Base-by-base conservation (phyloP, 2,329 filamentous ascomycete species). In the Pseudonectria foliicola region DNA sequence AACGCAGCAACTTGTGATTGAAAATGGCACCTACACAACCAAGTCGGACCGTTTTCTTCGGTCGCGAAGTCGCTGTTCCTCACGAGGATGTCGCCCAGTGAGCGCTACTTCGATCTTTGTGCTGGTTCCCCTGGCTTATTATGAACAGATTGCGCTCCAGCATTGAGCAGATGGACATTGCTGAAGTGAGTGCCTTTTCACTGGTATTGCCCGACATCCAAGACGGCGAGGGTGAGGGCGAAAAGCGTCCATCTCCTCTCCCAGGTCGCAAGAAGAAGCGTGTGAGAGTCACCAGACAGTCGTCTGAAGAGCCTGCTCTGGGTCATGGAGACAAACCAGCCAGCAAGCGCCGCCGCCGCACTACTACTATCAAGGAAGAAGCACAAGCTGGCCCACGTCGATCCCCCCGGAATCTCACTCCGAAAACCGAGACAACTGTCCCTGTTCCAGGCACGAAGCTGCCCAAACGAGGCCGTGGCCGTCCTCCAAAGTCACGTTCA, bases 21-120 rank as follows among this genome's bases (percentile, higher is more conserved):
- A 15, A 10, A 8, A 54, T 50, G 49, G n/a, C 51, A n/a, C 7
- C 27, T 26, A 1, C 27, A 16, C 26, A 28, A n/a, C 27, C 27
- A 7, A 10, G 13, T 0, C 13, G 33, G 2, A 48, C 49, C 13
- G 41, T 53, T 4, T 50, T 54, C 35, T 36, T 44, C 16, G 48
- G 45, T 34, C 46, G 45, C 32, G 37, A 53, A 26, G 44, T 39
- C 11, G 21, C 37, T 29, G 24, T 35, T 2, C 27, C 33, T 7
- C 27, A 37, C 7, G 43, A 42, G 10, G 45, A 44, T n/a, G 21
- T 42, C 7, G 24, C 29, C 8, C 24, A 25, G 52, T 51, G 31
- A 27, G 43, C 18, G 15, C 14, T 30, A 2, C 11, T 3, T 11
- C 16, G 7, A 4, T 6, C 14, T 15, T 7, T 15, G 13, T 1